These are phyloP conservation scores for Collybia nuda DNA, from an alignment of 768 basidiomycete species.

Conservation along the genomic window DNA sequence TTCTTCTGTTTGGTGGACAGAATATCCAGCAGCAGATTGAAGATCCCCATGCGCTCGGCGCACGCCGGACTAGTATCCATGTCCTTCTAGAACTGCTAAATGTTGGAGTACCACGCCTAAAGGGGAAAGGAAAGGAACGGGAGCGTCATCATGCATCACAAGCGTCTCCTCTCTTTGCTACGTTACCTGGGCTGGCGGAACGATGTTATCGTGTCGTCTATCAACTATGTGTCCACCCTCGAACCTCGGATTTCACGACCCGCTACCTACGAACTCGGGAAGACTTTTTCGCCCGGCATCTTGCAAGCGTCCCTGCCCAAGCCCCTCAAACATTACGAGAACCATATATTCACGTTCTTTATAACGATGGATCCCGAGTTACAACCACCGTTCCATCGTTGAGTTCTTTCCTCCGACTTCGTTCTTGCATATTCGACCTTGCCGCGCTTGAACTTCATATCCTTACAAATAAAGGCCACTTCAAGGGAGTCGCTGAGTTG, in stretches of 20 bases:
- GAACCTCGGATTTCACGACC: constrained; percentile 78
- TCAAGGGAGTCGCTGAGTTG: constrained; percentile 71
- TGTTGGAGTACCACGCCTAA: constrained; percentile 63
- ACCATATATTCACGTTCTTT: constrained; percentile 60
- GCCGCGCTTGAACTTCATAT: constrained; percentile 88
- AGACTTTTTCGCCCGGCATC: constrained; percentile 86
- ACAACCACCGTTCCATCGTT: constrained; percentile 67
- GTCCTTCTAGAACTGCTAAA: constrained; percentile 78
- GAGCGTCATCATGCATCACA: constrained; percentile 26
- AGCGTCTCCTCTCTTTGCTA: constrained; percentile 55
- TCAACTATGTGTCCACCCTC: constrained; percentile 85
- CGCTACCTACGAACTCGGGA: constrained; percentile 86
- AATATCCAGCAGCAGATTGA: constrained; percentile 67
- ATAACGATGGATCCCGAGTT: constrained; percentile 69
- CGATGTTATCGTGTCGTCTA: constrained; percentile 80
- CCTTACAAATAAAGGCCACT: constrained; percentile 74
- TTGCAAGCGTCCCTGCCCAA: constrained; percentile 71
- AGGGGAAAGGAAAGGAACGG: constrained; percentile 39
- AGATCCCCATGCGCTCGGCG: constrained; percentile 75
- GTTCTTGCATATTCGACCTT: constrained; percentile 83
- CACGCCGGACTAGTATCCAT: constrained; percentile 73
- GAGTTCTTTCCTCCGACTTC: constrained; percentile 75
- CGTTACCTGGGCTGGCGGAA: constrained; percentile 79
- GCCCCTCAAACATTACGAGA: constrained; percentile 50
- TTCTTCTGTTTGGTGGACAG: constrained; percentile 73